phyloP scores from a whole-genome alignment of 805 yeast species.

The Myxozyma sirexii region DNA sequence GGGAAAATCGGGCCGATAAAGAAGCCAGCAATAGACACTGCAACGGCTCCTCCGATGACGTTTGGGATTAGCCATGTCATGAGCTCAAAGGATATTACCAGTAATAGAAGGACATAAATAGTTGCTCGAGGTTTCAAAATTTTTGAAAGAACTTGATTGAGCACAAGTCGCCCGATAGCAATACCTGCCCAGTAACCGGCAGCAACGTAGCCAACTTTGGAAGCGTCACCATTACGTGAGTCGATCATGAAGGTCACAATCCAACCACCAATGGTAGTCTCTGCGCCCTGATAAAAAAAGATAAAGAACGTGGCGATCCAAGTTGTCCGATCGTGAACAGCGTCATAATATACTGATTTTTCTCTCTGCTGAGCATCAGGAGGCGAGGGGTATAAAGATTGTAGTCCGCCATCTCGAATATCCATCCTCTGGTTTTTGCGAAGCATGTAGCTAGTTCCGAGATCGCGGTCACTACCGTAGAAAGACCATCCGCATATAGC shows the following conservation, averaged over 20 bases:
- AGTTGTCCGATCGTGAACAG: not conserved
- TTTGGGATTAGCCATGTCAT: conserved; percentile 54
- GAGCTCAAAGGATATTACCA: conserved; percentile 46
- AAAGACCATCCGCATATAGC: conserved; percentile 1
- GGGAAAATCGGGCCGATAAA: conserved; percentile 73
- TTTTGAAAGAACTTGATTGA: conserved; percentile 44
- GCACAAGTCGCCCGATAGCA: conserved; percentile 60
- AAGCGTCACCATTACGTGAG: conserved; percentile 52
- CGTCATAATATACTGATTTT: conserved; percentile 7
- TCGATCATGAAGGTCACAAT: conserved; percentile 61
- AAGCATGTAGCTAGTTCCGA: conserved; percentile 1
- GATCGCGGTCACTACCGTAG: conserved; percentile 12
- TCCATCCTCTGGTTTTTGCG: not conserved
- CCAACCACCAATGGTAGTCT: conserved; percentile 75
- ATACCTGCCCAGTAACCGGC: conserved; percentile 75
- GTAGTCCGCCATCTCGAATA: not conserved
- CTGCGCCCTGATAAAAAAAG: conserved; percentile 68
- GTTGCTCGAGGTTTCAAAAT: conserved; percentile 37
- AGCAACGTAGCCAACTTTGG: conserved; percentile 63
- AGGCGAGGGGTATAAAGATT: not conserved
- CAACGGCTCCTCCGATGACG: conserved; percentile 50
- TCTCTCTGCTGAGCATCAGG: not conserved
- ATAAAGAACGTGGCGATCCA: conserved; percentile 57
- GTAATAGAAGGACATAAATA: conserved; percentile 44
- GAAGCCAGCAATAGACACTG: conserved; percentile 54